phyloP scores from a whole-genome alignment of 257 asterid genomes.

The Cinchona pubescens region DNA sequence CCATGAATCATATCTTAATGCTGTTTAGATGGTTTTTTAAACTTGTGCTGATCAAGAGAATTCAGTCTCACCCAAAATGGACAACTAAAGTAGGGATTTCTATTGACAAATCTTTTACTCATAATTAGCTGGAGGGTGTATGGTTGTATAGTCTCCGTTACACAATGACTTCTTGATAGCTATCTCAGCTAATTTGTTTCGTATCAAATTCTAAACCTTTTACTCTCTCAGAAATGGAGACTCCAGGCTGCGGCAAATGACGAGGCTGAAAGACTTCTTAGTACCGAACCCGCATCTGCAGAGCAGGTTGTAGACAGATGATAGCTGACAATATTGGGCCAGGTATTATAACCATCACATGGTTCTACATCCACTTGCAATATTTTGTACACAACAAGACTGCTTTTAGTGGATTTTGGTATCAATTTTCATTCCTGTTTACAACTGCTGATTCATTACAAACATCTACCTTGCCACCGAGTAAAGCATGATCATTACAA shows the following conservation, averaged over 20 bases:
- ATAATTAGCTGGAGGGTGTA: not conserved
- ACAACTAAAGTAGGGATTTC: not conserved
- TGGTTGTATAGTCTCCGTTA: not conserved
- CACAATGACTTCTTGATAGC: no score
- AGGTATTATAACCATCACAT: not conserved
- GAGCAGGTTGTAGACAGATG: constrained; percentile 56
- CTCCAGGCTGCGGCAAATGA: constrained; percentile 92
- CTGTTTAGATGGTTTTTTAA: not conserved
- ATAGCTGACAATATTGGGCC: not conserved
- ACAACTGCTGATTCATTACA: not conserved
- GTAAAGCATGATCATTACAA: not conserved
- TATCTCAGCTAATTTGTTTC: not conserved
- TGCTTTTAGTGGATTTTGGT: not conserved
- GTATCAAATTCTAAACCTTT: constrained; percentile 10
- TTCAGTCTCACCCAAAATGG: constrained; percentile 1
- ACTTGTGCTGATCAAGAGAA: not conserved
- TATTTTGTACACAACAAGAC: not conserved
- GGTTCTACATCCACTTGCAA: not conserved
- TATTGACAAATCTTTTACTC: not conserved
- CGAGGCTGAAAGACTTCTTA: constrained; percentile 86
- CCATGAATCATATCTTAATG: not conserved
- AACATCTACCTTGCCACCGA: not conserved
- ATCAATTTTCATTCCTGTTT: not conserved
- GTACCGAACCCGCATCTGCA: constrained; percentile 55
- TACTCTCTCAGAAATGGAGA: constrained; percentile 75